Percentiles rank a stretch among this genome's conserved stretches.
Conservation (phyloP, 495 filamentous ascomycete genomes). For the Xylaria castorea region DNA sequence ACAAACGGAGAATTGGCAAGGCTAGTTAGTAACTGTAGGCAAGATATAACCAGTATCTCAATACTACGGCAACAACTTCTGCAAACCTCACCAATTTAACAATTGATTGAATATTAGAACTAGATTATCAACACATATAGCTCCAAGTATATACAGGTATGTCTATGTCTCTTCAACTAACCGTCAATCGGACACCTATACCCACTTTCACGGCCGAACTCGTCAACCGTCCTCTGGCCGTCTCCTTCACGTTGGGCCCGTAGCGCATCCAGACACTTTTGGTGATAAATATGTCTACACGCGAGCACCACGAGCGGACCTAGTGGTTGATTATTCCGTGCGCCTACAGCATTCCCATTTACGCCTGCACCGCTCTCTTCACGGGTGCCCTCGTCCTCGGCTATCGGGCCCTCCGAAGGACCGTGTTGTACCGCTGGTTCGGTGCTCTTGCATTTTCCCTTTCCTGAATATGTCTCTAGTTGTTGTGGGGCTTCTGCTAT, state of each 20-base stretch:
- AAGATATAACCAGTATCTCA: neutral
- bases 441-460: conserved; percentile 44
- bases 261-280: conserved; percentile 63
- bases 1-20: too few species aligned
- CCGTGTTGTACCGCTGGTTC: conserved; percentile 32
- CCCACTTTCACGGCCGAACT: conserved; percentile 50
- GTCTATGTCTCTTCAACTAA: conserved; percentile 34
- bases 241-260: conserved; percentile 47
- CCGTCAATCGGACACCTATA: conserved; percentile 66
- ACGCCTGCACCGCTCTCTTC: conserved; percentile 12
- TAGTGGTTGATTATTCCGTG: conserved; percentile 41
- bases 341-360: conserved; percentile 28
- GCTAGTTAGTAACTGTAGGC: too few species aligned
- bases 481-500: conserved; percentile 33
- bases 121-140: conserved; percentile 18
- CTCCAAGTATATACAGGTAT: conserved; percentile 15
- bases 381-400: conserved; percentile 23
- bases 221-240: conserved; percentile 40
- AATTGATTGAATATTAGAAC: conserved; percentile 5
- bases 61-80: neutral
- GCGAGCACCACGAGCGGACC: conserved; percentile 64
- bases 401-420: conserved; percentile 16
- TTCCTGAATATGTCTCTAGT: conserved; percentile 36
- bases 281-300: conserved; percentile 69
- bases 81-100: neutral